Percentiles rank a stretch among this genome's conserved stretches.
These are phyloP conservation scores for Yarrowia deformans DNA, from an alignment of 805 yeast species.

Conservation along the genomic window DNA sequence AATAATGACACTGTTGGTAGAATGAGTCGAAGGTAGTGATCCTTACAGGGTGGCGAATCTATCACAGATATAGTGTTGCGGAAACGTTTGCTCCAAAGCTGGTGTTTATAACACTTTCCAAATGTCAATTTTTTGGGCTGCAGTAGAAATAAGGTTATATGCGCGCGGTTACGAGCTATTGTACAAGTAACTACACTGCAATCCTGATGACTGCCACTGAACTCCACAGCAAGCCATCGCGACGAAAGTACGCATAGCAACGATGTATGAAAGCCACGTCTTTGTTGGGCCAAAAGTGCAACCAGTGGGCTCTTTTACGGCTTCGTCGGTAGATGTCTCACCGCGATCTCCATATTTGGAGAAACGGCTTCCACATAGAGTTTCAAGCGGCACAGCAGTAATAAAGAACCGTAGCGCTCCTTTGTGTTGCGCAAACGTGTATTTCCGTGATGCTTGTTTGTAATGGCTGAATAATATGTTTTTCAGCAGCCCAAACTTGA, in stretches of 20 bases:
- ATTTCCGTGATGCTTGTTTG: conserved; percentile 6
- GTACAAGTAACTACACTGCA: too few species aligned
- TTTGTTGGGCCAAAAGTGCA: too few species aligned
- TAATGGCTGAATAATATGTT: background rate
- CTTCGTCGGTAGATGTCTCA: too few species aligned
- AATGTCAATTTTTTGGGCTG: background rate
- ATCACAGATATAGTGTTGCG: too few species aligned
- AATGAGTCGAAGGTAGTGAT: background rate
- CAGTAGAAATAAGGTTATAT: background rate
- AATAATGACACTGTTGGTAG: background rate
- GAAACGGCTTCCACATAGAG: background rate
- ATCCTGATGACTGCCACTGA: background rate
- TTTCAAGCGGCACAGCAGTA: background rate
- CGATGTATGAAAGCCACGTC: too few species aligned
- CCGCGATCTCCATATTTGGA: background rate
- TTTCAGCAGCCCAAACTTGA: background rate
- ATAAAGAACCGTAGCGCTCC: background rate
- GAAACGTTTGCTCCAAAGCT: conserved; percentile 1
- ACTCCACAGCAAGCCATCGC: too few species aligned
- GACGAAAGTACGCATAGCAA: too few species aligned
- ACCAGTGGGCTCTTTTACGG: too few species aligned
- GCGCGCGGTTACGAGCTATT: conserved; percentile 30
- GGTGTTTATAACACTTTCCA: background rate
- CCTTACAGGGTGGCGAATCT: too few species aligned
- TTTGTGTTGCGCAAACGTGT: background rate